A percentile compares a stretch with the other conserved stretches of the same genome.
phyloP scores from a whole-genome alignment of 1,284 basidiomycete genomes.

The Microbotryum violaceum region DNA sequence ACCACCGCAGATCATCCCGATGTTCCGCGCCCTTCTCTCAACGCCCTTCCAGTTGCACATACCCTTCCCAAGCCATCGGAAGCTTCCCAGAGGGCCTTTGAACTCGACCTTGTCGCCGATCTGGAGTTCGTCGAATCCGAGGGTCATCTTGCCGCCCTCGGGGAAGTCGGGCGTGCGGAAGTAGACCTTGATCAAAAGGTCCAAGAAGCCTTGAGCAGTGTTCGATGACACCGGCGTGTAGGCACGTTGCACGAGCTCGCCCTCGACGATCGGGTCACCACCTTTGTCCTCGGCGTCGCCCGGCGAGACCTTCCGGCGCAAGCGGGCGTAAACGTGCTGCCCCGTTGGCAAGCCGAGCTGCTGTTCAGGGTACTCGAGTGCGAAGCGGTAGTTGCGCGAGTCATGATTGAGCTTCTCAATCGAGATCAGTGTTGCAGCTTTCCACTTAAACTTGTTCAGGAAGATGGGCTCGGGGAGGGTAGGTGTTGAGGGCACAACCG shows the following conservation, averaged over 20 bases:
- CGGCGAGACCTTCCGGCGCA: conserved; percentile 43
- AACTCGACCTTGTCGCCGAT: conserved; percentile 53
- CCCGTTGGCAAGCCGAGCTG: conserved; percentile 56
- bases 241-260: conserved; percentile 53
- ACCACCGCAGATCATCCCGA: conserved; percentile 58
- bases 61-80: conserved; percentile 51
- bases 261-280: conserved; percentile 26
- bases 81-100: conserved; percentile 59
- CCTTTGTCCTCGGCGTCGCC: conserved; percentile 1
- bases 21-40: conserved; percentile 43
- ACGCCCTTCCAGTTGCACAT: conserved; percentile 45
- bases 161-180: conserved; percentile 45
- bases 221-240: conserved; percentile 56
- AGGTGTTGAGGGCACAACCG: conserved; percentile 6
- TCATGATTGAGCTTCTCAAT: conserved; percentile 49
- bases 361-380: conserved; percentile 46
- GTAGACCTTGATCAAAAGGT: conserved; percentile 56
- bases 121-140: conserved; percentile 49
- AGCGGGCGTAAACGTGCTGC: conserved; percentile 55
- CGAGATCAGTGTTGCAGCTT: conserved; percentile 45
- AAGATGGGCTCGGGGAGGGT: conserved; percentile 41
- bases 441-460: conserved; percentile 52
- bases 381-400: conserved; percentile 52
- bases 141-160: conserved; percentile 54
- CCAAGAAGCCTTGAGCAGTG: conserved; percentile 49